A percentile compares a stretch with the other conserved stretches of the same genome.
These are phyloP conservation scores for Vigna radiata DNA, from an alignment of 306 rosid species.

Conservation along the genomic window DNA sequence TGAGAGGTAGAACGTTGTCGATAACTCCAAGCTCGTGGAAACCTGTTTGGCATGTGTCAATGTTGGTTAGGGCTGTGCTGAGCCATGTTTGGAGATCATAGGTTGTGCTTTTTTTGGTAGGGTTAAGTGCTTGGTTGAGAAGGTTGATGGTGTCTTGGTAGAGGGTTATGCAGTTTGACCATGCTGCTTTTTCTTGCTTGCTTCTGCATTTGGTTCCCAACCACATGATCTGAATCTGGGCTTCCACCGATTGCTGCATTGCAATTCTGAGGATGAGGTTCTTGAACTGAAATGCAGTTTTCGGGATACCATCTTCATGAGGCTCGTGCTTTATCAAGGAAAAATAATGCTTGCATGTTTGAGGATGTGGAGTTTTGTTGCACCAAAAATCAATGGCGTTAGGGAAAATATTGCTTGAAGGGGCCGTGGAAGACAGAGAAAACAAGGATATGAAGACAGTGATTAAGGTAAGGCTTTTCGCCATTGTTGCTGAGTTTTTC, in stretches of 20 bases:
- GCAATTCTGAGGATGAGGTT: slow-evolving; percentile 44
- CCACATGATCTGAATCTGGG: slow-evolving; percentile 47
- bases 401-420: slow-evolving; percentile 23
- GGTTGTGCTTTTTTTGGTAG: slow-evolving; percentile 38
- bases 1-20: slow-evolving; percentile 48
- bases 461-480: slow-evolving; percentile 24
- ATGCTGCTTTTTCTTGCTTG: slow-evolving; percentile 54
- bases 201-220: slow-evolving; percentile 53
- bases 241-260: slow-evolving; percentile 47
- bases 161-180: slow-evolving; percentile 61
- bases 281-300: slow-evolving; percentile 53
- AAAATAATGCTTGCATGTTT: slow-evolving; percentile 53
- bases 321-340: slow-evolving; percentile 14
- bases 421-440: slow-evolving; percentile 36
- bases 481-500: slow-evolving; percentile 37
- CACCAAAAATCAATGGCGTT: slow-evolving; percentile 58
- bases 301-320: slow-evolving; percentile 22
- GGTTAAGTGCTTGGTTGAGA: slow-evolving; percentile 59
- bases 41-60: slow-evolving; percentile 64
- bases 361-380: slow-evolving; percentile 61
- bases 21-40: slow-evolving; percentile 59
- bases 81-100: slow-evolving; percentile 67
- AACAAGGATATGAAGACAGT: slow-evolving; percentile 38
- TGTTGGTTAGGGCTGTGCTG: slow-evolving; percentile 58
- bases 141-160: slow-evolving; percentile 54